These are phyloP conservation scores for Lachnellula suecica DNA, from an alignment of 2,329 filamentous ascomycete species.

Conservation along the genomic window DNA sequence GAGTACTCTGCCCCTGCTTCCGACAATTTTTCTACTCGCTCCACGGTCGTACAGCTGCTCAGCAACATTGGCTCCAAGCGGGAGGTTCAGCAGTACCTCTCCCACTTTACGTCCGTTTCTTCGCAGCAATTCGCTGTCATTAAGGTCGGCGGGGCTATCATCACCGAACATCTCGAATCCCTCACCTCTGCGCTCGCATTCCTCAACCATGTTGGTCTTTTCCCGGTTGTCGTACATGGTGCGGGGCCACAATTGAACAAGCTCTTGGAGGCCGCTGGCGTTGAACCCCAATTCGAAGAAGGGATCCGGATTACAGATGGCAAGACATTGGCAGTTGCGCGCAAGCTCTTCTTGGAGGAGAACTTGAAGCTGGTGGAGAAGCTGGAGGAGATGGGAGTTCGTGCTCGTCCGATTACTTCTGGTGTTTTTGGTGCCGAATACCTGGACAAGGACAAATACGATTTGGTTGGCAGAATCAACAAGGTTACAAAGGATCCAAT, in stretches of 20 bases:
- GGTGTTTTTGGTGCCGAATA: conserved; percentile 94
- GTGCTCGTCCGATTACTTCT: conserved; percentile 82
- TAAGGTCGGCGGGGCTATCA: conserved; percentile 94
- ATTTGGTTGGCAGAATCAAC: conserved; percentile 93
- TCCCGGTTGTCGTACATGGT: conserved; percentile 93
- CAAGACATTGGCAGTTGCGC: conserved; percentile 87
- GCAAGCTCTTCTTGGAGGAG: conserved; percentile 92
- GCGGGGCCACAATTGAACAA: conserved; percentile 94
- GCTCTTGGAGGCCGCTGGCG: conserved; percentile 82
- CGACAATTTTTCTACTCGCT: conserved; percentile 53
- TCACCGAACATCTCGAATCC: conserved; percentile 91
- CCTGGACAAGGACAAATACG: conserved; percentile 93
- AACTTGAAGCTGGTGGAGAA: conserved; percentile 90
- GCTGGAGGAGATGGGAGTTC: conserved; percentile 84
- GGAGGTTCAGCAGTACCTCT: conserved; percentile 95
- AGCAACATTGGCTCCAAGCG: conserved; percentile 96
- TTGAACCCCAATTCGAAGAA: conserved; percentile 95
- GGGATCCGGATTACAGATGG: conserved; percentile 94
- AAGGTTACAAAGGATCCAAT: conserved; percentile 88
- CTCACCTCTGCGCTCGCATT: conserved; percentile 87
- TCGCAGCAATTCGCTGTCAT: conserved; percentile 98
- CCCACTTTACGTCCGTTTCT: conserved; percentile 94
- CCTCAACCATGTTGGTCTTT: conserved; percentile 91
- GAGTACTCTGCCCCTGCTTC: conserved; percentile 31
- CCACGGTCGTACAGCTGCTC: conserved; percentile 84